Evolutionary conservation across 441 rosid genomes (phyloP).

Genomic region (Pelargonium myrrhifolium): DNA sequence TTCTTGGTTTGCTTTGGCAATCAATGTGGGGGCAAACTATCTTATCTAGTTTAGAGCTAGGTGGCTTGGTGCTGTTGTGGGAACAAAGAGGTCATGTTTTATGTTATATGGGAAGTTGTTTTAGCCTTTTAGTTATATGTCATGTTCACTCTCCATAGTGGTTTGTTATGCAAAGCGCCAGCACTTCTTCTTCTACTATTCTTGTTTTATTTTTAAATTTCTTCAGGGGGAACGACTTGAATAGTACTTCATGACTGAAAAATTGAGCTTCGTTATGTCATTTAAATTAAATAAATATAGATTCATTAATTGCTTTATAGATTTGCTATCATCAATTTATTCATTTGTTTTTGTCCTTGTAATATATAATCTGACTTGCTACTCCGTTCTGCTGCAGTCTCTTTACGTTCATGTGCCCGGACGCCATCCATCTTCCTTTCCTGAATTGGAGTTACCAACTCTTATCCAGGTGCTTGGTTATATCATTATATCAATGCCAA

Average conservation of each 20-base stretch:
- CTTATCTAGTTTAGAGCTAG: neutral
- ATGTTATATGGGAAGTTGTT: neutral
- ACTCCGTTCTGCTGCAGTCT: constrained; percentile 42
- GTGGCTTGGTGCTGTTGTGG: constrained; percentile 1
- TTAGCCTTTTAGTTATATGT: no score
- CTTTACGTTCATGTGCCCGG: constrained; percentile 87
- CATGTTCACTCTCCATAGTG: no score
- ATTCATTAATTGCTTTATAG: constrained; percentile 1
- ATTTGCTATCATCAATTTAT: constrained; percentile 2
- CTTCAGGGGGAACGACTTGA: no score
- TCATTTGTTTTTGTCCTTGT: constrained; percentile 11
- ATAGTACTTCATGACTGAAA: no score
- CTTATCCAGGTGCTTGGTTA: constrained; percentile 63
- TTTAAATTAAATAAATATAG: neutral
- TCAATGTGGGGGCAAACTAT: neutral
- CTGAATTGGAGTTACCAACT: constrained; percentile 89
- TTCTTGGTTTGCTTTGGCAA: neutral
- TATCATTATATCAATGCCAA: constrained; percentile 8
- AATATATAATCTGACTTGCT: constrained; percentile 17
- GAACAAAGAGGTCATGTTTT: neutral
- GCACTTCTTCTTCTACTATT: no score
- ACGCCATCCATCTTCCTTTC: constrained; percentile 70
- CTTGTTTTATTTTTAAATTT: no score
- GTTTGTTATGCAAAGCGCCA: no score
- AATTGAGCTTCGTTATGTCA: no score